Base-by-base conservation (phyloP, 257 asterid species). In the Misopates orontium region DNA sequence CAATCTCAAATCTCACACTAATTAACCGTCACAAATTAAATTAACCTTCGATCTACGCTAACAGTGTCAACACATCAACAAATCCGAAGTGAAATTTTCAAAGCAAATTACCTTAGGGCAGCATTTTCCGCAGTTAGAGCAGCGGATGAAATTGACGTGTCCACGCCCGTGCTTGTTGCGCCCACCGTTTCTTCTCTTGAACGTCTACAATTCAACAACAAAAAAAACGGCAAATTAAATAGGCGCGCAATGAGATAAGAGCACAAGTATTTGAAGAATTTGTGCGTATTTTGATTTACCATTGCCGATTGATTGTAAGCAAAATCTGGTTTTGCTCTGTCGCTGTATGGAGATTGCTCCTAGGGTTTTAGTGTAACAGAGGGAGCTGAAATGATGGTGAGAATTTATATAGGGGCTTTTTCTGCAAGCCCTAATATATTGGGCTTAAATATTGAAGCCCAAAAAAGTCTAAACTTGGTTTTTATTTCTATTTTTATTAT, bases 91-190 rank as follows among this genome's bases (percentile, higher is more conserved):
- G 8, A 42, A 8, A 11, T 22, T 8, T 45, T 0, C 41, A 11
- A 4, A 31, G 69, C 3, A 10, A 53, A 50, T 9, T 14, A 86
- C 95, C 95, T 87, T 87, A 40, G 95, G 95, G 74, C 95, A 86
- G 75, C 88, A 82, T 65, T 86, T 86, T 2, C 94, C 94, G 31
- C 94, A 83, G 78, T 86, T 86, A 72, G 90, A 83, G 86, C 94
- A 86, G 68, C 94, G 94, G 70, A 86, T 79, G 75, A 81, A 81
- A 16, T 83, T 84, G 64, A 68, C 73, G 51, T 86, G 94, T 40
- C 90, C 94, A 51, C 90, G 94, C 52, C 94, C 94, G 51, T 83
- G 88, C 80, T 83, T 83, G 86, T 83, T 86, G 64, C 94, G 88
- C 0, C 95, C 95, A 31, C 91, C 95, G 64, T 86, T 86, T 69